Evolutionary conservation across 371 early-diverging fungal species (phyloP).

Genomic region (Mortierella sp.): DNA sequence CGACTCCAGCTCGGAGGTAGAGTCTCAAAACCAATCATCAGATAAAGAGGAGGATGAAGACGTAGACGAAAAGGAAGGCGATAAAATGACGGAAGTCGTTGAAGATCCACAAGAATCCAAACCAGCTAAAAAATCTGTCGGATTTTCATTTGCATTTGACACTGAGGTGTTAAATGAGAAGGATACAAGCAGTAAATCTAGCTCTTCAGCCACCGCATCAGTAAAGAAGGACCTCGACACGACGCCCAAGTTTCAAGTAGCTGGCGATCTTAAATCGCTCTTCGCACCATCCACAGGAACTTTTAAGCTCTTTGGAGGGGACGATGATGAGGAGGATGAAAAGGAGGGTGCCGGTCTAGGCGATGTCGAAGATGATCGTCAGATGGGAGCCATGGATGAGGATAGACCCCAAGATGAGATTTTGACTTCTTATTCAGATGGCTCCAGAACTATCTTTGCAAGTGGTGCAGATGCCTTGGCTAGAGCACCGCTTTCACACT

Average conservation of each 20-base stretch:
- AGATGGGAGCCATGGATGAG: conserved; percentile 11
- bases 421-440: conserved; percentile 32
- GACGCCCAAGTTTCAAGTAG: conserved; percentile 36
- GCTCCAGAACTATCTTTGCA: conserved; percentile 32
- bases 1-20: conserved; percentile 3
- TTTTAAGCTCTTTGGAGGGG: conserved; percentile 69
- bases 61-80: conserved; percentile 8
- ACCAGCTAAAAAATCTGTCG: conserved; percentile 41
- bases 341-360: conserved; percentile 24
- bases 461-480: conserved; percentile 23
- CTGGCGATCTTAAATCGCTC: conserved; percentile 65
- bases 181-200: not conserved
- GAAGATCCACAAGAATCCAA: conserved; percentile 2
- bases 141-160: conserved; percentile 48
- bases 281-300: conserved; percentile 63
- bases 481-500: conserved; percentile 33
- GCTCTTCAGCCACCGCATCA: not conserved
- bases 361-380: conserved; percentile 42
- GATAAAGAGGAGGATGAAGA: conserved; percentile 2
- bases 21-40: conserved; percentile 1
- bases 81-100: conserved; percentile 2
- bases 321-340: conserved; percentile 48
- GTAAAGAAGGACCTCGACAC: conserved; percentile 5
- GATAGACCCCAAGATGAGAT: conserved; percentile 31
- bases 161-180: conserved; percentile 23